Evolutionary conservation across 2,329 filamentous ascomycete genomes (phyloP).

Genomic region (Chrysoporthe puriensis): DNA sequence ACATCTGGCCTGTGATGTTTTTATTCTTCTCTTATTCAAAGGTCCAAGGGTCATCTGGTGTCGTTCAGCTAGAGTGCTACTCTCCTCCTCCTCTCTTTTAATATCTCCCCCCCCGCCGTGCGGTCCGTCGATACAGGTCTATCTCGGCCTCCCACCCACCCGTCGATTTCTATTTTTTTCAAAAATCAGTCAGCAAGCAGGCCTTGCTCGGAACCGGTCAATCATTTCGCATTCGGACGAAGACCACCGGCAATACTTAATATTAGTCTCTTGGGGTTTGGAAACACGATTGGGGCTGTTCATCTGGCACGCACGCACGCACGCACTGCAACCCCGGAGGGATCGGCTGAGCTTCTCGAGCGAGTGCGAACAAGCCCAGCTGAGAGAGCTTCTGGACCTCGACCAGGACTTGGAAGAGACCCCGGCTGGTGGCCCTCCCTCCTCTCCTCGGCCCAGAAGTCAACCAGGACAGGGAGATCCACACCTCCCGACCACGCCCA

Average conservation of each 20-base stretch:
- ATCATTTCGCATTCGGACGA: constrained; percentile 45
- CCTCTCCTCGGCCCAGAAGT: constrained; percentile 45
- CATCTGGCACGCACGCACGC: constrained; percentile 35
- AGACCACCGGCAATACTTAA: constrained; percentile 45
- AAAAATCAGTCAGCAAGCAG: constrained; percentile 56
- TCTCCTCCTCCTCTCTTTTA: constrained; percentile 37
- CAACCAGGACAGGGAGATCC: constrained; percentile 30
- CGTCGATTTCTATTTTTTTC: constrained; percentile 22
- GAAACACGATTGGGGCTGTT: constrained; percentile 38
- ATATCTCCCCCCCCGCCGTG: constrained; percentile 38
- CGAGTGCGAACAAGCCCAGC: constrained; percentile 22
- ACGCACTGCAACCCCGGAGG: constrained; percentile 39
- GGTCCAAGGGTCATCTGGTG: constrained; percentile 53
- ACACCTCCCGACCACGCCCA: constrained; percentile 32
- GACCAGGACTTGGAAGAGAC: constrained; percentile 37
- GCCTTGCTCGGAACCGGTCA: constrained; percentile 61
- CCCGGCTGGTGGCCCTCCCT: constrained; percentile 42
- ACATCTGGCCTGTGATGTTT: constrained; percentile 41
- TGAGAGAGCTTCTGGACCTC: constrained; percentile 35
- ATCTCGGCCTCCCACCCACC: constrained; percentile 24
- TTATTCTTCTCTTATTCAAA: constrained; percentile 46
- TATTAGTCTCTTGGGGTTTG: constrained; percentile 36
- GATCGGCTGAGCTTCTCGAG: constrained; percentile 37
- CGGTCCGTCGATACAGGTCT: constrained; percentile 35
- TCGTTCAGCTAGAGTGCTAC: constrained; percentile 50